Conservation (phyloP, 148 eudicot genomes). For the Nepenthes gracilis region DNA sequence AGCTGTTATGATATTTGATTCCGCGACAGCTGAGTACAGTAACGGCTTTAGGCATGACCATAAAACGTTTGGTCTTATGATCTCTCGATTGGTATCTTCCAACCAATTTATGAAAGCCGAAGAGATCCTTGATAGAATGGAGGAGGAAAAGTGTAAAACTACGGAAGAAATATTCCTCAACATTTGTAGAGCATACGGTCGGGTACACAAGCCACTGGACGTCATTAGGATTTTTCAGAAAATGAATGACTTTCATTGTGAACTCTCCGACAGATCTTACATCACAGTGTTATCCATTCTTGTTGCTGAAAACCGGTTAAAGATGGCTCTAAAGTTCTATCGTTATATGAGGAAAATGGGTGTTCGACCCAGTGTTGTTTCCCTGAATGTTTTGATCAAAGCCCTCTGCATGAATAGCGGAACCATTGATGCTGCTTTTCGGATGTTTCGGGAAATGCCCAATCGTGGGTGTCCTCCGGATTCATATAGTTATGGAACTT, state of each 20-base stretch:
- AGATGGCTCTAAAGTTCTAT: constrained; percentile 61
- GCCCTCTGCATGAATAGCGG: constrained; percentile 72
- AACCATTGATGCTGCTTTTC: constrained; percentile 57
- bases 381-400: constrained; percentile 80
- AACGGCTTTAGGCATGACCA: constrained; percentile 74
- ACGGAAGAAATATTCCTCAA: constrained; percentile 51
- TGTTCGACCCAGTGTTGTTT: constrained; percentile 52
- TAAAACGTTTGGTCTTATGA: constrained; percentile 56
- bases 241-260: constrained; percentile 55
- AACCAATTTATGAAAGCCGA: constrained; percentile 73
- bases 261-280: constrained; percentile 47
- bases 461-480: constrained; percentile 64
- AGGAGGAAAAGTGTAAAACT: constrained; percentile 53
- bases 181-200: constrained; percentile 71
- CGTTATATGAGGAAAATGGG: constrained; percentile 65
- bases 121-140: constrained; percentile 69
- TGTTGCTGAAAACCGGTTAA: constrained; percentile 71
- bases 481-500: constrained; percentile 81
- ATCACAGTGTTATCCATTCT: constrained; percentile 66
- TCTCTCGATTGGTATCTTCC: constrained; percentile 55
- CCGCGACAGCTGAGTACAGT: constrained; percentile 70
- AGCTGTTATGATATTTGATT: constrained; percentile 59
- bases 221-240: constrained; percentile 55
- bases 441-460: constrained; percentile 78
- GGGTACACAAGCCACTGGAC: constrained; percentile 83